These are phyloP conservation scores for Tylopilus sp. DNA, from an alignment of 1,284 basidiomycete species.

Conservation along the genomic window DNA sequence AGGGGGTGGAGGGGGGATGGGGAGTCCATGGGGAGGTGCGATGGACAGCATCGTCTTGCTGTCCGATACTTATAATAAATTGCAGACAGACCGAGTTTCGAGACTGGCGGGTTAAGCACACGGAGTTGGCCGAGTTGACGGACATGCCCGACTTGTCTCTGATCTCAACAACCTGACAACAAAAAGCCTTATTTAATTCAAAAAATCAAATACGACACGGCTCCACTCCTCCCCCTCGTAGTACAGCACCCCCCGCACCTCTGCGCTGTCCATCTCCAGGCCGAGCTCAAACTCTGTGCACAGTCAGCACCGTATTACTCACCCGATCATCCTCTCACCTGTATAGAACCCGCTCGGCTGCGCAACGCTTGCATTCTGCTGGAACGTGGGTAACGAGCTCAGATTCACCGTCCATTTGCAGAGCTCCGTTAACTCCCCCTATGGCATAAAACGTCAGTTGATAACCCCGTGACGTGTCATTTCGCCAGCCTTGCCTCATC, in stretches of 20 bases:
- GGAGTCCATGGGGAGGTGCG: constrained; percentile 30
- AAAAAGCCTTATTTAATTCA: constrained; percentile 43
- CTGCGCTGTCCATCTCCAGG: constrained; percentile 82
- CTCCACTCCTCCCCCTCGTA: constrained; percentile 83
- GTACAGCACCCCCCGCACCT: constrained; percentile 82
- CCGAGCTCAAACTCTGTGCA: constrained; percentile 81
- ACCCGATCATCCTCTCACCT: constrained; percentile 53
- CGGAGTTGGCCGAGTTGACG: not conserved
- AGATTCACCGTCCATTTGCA: constrained; percentile 91
- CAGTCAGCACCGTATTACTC: not conserved
- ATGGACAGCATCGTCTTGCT: not conserved
- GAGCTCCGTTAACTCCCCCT: constrained; percentile 76
- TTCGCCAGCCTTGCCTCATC: constrained; percentile 66
- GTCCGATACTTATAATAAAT: not conserved
- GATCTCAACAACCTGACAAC: constrained; percentile 6
- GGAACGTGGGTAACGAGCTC: constrained; percentile 79
- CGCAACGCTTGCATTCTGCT: constrained; percentile 67
- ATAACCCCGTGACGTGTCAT: constrained; percentile 25
- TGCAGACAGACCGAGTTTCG: not conserved
- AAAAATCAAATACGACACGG: constrained; percentile 69
- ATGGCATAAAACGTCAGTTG: constrained; percentile 33
- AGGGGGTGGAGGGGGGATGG: constrained; percentile 59
- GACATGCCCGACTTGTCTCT: not conserved
- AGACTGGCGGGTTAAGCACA: not conserved
- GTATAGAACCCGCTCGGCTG: constrained; percentile 79